Conservation (phyloP, 1,139 yeast genomes). For the Cylindricascospora bacillispora region DNA sequence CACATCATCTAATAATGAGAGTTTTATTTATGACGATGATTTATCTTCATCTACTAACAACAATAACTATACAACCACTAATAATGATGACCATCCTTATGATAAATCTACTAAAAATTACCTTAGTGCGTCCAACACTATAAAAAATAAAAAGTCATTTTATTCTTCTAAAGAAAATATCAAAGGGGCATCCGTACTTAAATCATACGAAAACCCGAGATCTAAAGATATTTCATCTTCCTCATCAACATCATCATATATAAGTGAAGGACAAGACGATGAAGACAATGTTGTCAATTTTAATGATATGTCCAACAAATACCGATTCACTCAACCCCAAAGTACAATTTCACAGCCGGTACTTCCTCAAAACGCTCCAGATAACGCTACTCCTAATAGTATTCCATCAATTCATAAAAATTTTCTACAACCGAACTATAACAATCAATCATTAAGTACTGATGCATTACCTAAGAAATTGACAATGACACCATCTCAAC, state of each 20-base stretch:
- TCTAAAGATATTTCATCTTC: background rate
- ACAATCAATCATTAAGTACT: slow-evolving; percentile 16
- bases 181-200: background rate
- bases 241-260: background rate
- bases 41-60: background rate
- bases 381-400: too few species aligned
- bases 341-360: background rate
- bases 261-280: background rate
- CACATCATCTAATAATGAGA: background rate
- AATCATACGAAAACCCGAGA: background rate
- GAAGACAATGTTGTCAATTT: too few species aligned
- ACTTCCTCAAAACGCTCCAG: too few species aligned
- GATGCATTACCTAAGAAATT: slow-evolving; percentile 13
- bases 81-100: background rate
- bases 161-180: background rate
- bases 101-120: too few species aligned
- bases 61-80: background rate
- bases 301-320: background rate
- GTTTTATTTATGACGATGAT: background rate
- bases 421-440: background rate
- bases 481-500: slow-evolving; percentile 29
- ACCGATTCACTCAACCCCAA: background rate
- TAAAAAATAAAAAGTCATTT: background rate
- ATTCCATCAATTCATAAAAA: background rate
- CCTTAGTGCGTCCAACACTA: too few species aligned